Percentiles rank a stretch among this genome's conserved stretches.
Conservation (phyloP, 352 stramenopile species). For the Thalassiosira mediterranea region DNA sequence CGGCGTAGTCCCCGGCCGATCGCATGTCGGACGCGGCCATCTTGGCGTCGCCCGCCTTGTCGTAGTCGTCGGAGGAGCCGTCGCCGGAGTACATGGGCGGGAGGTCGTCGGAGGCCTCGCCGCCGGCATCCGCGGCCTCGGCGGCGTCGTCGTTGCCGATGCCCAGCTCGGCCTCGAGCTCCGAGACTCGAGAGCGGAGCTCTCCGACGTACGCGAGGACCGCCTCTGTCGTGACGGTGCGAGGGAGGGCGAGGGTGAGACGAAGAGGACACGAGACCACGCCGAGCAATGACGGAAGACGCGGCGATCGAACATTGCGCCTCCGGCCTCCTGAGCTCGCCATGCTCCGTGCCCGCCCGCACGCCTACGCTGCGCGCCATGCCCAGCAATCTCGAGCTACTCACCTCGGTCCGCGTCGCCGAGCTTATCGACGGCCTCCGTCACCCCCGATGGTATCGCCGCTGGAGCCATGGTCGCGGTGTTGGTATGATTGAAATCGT, state of each 20-base stretch:
- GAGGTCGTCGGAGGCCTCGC: slow-evolving; percentile 18
- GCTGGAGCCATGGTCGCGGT: slow-evolving; percentile 7
- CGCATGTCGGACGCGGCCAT: slow-evolving; percentile 65
- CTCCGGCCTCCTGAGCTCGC: not conserved
- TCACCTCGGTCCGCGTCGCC: slow-evolving; percentile 53
- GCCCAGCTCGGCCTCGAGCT: slow-evolving; percentile 69
- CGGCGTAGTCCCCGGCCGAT: slow-evolving; percentile 51
- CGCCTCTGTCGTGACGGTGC: slow-evolving; percentile 26
- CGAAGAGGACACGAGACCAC: not conserved
- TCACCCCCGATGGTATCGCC: slow-evolving; percentile 48
- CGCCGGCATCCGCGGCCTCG: slow-evolving; percentile 53
- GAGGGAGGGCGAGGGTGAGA: not conserved
- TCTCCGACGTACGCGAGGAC: slow-evolving; percentile 63
- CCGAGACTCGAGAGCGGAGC: slow-evolving; percentile 57
- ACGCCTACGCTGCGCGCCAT: not conserved
- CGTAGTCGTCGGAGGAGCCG: slow-evolving; percentile 63
- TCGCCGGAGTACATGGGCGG: slow-evolving; percentile 60
- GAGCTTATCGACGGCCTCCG: slow-evolving; percentile 59
- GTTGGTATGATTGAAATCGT: no score
- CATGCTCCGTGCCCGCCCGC: not conserved
- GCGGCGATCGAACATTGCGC: not conserved
- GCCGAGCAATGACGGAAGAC: not conserved
- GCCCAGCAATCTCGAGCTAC: not conserved
- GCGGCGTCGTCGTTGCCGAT: slow-evolving; percentile 61
- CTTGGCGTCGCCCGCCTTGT: slow-evolving; percentile 67